Conservation (phyloP, 2,329 filamentous ascomycete species). For the Ophiosphaerella herpotricha region DNA sequence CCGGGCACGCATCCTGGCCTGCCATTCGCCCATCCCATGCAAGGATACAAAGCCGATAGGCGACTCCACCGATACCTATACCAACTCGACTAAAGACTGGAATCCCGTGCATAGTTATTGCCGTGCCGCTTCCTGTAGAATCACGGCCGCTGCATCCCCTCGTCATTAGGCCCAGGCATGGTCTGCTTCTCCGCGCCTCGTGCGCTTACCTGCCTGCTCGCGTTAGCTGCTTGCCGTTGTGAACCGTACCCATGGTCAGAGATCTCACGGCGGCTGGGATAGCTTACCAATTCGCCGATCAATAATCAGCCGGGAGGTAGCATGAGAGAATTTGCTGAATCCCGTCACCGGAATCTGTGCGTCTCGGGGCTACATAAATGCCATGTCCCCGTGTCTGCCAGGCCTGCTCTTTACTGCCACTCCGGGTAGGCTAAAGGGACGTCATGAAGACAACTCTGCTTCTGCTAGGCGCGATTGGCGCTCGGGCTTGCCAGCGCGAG, state of each 20-base stretch:
- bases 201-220: constrained; percentile 37
- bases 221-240: constrained; percentile 28
- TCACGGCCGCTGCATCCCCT: constrained; percentile 19
- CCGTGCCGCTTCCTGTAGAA: background rate
- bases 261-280: constrained; percentile 14
- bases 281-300: constrained; percentile 1
- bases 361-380: constrained; percentile 16
- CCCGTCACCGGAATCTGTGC: constrained; percentile 14
- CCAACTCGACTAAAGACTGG: background rate
- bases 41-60: too few species aligned
- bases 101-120: background rate
- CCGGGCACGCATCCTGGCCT: too few species aligned
- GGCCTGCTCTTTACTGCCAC: constrained; percentile 4
- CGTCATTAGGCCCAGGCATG: constrained; percentile 23
- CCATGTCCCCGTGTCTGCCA: constrained; percentile 1
- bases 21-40: too few species aligned
- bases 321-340: constrained; percentile 18
- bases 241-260: constrained; percentile 13
- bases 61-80: too few species aligned
- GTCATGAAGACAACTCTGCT: constrained; percentile 35
- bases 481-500: constrained; percentile 42
- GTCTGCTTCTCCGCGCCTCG: constrained; percentile 17
- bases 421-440: constrained; percentile 3
- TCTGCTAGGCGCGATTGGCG: constrained; percentile 35
- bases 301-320: constrained; percentile 1